A percentile compares a stretch with the other conserved stretches of the same genome.
Conservation (phyloP, 2,329 filamentous ascomycete genomes). For the Arachnomyces sp. region DNA sequence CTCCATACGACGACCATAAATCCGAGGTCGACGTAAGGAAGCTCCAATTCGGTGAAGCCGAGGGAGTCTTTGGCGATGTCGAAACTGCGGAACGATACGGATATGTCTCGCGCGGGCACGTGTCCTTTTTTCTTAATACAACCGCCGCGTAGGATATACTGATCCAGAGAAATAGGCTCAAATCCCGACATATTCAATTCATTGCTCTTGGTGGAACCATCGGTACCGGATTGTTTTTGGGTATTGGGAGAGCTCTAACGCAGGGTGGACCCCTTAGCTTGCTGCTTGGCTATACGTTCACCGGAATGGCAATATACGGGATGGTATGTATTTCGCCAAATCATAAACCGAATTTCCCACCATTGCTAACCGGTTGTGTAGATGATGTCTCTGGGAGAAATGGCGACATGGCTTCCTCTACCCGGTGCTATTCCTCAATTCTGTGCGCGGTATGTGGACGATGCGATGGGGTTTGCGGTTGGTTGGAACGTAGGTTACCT, state of each 20-base stretch:
- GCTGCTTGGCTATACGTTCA: conserved; percentile 46
- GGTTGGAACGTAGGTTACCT: conserved; percentile 40
- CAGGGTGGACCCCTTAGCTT: conserved; percentile 46
- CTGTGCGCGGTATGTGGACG: conserved; percentile 37
- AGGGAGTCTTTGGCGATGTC: conserved; percentile 46
- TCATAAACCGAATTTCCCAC: background rate
- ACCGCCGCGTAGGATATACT: background rate
- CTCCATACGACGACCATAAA: conserved; percentile 14
- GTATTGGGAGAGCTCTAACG: conserved; percentile 46
- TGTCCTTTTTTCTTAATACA: conserved; percentile 14
- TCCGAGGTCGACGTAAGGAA: conserved; percentile 20
- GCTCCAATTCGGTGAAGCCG: conserved; percentile 39
- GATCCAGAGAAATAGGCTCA: conserved; percentile 24
- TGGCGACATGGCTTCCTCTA: conserved; percentile 43
- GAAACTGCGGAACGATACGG: conserved; percentile 45
- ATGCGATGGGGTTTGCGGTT: conserved; percentile 42
- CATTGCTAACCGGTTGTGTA: conserved; percentile 4
- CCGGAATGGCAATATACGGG: conserved; percentile 39
- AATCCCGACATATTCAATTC: conserved; percentile 51
- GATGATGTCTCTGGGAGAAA: conserved; percentile 41
- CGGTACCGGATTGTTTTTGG: conserved; percentile 49
- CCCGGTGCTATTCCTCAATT: conserved; percentile 43
- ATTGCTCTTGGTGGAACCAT: conserved; percentile 55
- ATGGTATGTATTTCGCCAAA: conserved; percentile 23
- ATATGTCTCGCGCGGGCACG: conserved; percentile 44